Evolutionary conservation across 345 rosid genomes (phyloP), one percentile per base, ranked within the genome.

Genomic region (Cardiospermum halicacabum): DNA sequence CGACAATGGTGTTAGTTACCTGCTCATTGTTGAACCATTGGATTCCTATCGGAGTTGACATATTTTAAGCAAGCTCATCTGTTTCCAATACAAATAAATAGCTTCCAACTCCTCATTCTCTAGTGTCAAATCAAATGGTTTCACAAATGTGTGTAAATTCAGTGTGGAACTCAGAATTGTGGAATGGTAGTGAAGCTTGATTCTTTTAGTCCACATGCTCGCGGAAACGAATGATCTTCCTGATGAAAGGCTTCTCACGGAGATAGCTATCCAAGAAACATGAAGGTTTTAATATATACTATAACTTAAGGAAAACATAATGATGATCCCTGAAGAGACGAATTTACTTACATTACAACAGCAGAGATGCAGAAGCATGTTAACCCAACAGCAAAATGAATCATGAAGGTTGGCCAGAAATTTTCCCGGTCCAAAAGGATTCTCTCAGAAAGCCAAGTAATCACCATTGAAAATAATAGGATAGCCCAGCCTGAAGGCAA

Each of bases 401-500:
- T 37, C 10, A 73, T 72, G 71, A 84, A 83, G 47, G 87, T 74
- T 40, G 72, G 75, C 85, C 79, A 85, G 65, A 84, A 82, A 30
- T 79, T 80, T 72, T 84, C 87, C 53, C 62, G 76, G 76, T 85
- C 83, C 58, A 81, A 77, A 61, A 77, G 56, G 1, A 71, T 57
- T 59, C 71, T 84, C 84, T 85, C 90, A 7, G 90, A 83, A 39
- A 70, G 42, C 69, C 80, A 81, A 39, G 96, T 89, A 31, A 71
- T 68, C 58, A 71, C 68, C 50, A 91, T 76, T 5, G 94, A 82
- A 68, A 87, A 30, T 60, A 85, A 65, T 64, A 91, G 79, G 63
- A 82, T 54, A 42, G 66, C 61, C 87, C 95, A 87, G 31, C 87
- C 99, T 18, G 84, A 82, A 68, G 99, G 97, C 74, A 94, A 73